Evolutionary conservation across 2,329 filamentous ascomycete species (phyloP).

Genomic region (Cladobotryum mycophilum): DNA sequence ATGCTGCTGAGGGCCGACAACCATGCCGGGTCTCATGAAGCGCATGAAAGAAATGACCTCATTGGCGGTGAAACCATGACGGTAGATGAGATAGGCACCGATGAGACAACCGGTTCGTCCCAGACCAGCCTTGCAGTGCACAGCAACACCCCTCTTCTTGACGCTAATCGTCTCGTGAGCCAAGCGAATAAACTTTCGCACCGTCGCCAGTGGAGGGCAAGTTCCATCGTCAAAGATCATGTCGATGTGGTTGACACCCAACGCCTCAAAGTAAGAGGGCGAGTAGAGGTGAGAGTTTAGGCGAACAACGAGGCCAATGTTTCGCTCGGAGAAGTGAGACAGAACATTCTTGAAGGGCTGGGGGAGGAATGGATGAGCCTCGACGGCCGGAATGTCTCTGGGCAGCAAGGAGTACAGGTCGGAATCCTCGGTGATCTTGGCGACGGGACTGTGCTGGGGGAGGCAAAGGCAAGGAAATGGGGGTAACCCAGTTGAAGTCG

Average conservation of each 20-base stretch:
- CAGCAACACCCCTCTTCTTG: slow-evolving; percentile 87
- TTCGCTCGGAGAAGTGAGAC: slow-evolving; percentile 77
- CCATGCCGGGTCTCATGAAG: slow-evolving; percentile 98
- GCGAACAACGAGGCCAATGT: slow-evolving; percentile 88
- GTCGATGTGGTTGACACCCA: slow-evolving; percentile 92
- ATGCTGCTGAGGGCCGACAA: slow-evolving; percentile 96
- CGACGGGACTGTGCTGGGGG: slow-evolving; percentile 78
- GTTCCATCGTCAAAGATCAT: slow-evolving; percentile 99
- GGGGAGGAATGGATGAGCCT: slow-evolving; percentile 64
- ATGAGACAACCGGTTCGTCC: slow-evolving; percentile 94
- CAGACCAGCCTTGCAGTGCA: slow-evolving; percentile 97
- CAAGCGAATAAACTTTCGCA: slow-evolving; percentile 89
- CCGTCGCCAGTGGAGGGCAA: slow-evolving; percentile 81
- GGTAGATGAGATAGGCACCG: slow-evolving; percentile 94
- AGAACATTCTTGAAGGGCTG: slow-evolving; percentile 94
- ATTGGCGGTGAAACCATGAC: slow-evolving; percentile 94
- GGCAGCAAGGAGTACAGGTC: slow-evolving; percentile 71
- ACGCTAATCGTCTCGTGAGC: slow-evolving; percentile 91
- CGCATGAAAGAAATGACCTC: slow-evolving; percentile 98
- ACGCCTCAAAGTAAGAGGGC: slow-evolving; percentile 90
- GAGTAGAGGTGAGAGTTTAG: slow-evolving; percentile 95
- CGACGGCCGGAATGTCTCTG: slow-evolving; percentile 66
- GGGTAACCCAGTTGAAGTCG: slow-evolving; percentile 99
- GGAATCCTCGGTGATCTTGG: slow-evolving; percentile 64
- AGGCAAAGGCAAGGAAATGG: slow-evolving; percentile 92